Evolutionary conservation across 2,329 filamentous ascomycete species (phyloP).

Genomic region (Fusarium azukiicola): DNA sequence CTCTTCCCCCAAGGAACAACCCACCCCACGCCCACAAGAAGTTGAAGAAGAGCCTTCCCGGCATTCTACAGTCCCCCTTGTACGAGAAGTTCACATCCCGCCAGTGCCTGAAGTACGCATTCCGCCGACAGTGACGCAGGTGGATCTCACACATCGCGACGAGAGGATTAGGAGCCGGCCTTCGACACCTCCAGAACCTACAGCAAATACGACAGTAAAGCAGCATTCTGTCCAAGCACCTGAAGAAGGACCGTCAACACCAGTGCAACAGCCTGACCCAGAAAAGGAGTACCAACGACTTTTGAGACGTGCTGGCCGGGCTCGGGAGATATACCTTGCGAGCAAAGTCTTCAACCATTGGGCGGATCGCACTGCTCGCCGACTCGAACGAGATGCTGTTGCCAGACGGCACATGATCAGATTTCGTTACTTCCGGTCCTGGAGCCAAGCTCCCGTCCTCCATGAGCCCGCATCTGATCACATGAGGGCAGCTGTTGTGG

Average conservation of each 20-base stretch:
- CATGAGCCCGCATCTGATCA: conserved; percentile 56
- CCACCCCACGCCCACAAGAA: conserved; percentile 8
- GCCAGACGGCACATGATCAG: conserved; percentile 87
- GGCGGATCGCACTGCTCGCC: conserved; percentile 82
- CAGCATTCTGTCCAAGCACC: conserved; percentile 15
- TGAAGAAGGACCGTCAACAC: conserved; percentile 35
- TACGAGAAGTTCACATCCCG: conserved; percentile 19
- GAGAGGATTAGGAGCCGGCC: conserved; percentile 31
- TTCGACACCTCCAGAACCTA: conserved; percentile 26
- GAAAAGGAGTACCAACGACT: conserved; percentile 48
- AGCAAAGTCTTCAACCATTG: conserved; percentile 72
- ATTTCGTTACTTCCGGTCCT: conserved; percentile 66
- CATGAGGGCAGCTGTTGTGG: conserved; percentile 54
- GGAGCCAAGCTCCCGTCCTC: conserved; percentile 59
- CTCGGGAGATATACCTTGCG: conserved; percentile 82
- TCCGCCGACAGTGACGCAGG: conserved; percentile 19
- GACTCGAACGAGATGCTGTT: conserved; percentile 82
- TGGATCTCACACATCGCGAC: conserved; percentile 22
- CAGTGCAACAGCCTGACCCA: conserved; percentile 22
- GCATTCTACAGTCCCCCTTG: conserved; percentile 4
- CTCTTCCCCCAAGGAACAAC: conserved; percentile 20
- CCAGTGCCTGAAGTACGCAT: conserved; percentile 18
- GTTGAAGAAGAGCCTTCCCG: conserved; percentile 23
- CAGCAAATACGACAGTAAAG: conserved; percentile 4
- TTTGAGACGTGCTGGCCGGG: conserved; percentile 78